Evolutionary conservation across 257 asterid genomes (phyloP).

Genomic region (Avicennia marina): DNA sequence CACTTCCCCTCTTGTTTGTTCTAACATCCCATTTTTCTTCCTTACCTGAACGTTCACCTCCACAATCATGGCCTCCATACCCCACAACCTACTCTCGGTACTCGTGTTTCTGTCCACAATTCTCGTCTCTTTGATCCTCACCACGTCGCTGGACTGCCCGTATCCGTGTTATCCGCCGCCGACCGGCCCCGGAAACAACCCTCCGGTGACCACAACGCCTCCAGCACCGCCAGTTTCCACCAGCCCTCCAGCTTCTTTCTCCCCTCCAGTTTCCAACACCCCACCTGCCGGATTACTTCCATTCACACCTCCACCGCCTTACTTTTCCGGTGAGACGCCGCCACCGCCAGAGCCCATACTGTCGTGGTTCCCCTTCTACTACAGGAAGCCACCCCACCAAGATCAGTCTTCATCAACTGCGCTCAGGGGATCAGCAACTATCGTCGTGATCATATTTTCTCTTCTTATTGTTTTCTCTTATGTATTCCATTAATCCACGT

Average conservation of each 20-base stretch:
- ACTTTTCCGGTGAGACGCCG: conserved; percentile 39
- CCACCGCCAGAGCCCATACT: conserved; percentile 81
- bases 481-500: no score
- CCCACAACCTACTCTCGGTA: no score
- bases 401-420: conserved; percentile 45
- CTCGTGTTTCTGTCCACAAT: no score
- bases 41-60: no score
- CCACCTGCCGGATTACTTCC: conserved; percentile 37
- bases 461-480: conserved; percentile 9
- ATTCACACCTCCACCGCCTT: conserved; percentile 31
- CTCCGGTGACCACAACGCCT: conserved; percentile 42
- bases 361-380: conserved; percentile 82
- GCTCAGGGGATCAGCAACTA: conserved; percentile 24
- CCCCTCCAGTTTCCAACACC: conserved; percentile 34
- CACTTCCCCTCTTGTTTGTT: no score
- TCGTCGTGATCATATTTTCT: conserved; percentile 3
- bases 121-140: no score
- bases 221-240: conserved; percentile 39
- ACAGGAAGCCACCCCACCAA: conserved; percentile 61
- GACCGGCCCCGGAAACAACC: conserved; percentile 53
- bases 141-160: conserved; percentile 51
- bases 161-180: conserved; percentile 94
- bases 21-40: no score
- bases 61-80: no score
- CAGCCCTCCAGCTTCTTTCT: conserved; percentile 23